Evolutionary conservation across 108 stramenopile genomes (phyloP), one percentile per base, ranked within the genome.

Genomic region (Seminavis robusta): DNA sequence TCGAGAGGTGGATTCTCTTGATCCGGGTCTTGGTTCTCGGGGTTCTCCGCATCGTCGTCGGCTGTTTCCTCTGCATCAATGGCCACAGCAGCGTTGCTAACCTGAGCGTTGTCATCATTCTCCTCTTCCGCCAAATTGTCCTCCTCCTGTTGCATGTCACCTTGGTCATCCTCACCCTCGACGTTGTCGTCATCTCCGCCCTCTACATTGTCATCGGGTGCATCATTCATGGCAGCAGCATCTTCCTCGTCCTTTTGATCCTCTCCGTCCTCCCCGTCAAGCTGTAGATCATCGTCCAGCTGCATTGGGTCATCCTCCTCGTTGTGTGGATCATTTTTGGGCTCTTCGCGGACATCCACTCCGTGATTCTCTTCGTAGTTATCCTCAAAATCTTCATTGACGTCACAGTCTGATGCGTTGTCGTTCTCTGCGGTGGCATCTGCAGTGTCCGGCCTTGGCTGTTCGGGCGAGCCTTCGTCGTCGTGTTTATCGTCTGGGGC

Each of bases 281-380:
- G 52, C 24, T 67, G 44, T 4, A 69, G 33, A 32, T 67, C 51
- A 28, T 83, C 85, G 4, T 38, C 70, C 16, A 67, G 24, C 9
- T 58, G 36, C 50, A 63, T 62, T 34, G 57, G 53, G 29, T 72
- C 67, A 1, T 75, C 81, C 3, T 73, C 71, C 0, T 76, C 67
- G 4, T 63, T 23, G 7, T 62, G 65, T 43, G 47, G 71, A 7
- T 69, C 74, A 17, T 44, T 63, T 1, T 71, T 65, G 26, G 83
- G 59, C 0, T 83, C 74, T 26, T 81, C 63, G 46, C 69, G 43
- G 5, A 85, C 82, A 41, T 84, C 81, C 17, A 84, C 71, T 15
- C 83, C 78, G 39, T 82, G 90, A 19, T 76, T 69, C 16, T 90
- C 95, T 55, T 84, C 94, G 31, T 90, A 86, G 4, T 68, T 78